Base-by-base conservation (phyloP, 768 basidiomycete genomes). In the Mycena olivaceomarginata region DNA sequence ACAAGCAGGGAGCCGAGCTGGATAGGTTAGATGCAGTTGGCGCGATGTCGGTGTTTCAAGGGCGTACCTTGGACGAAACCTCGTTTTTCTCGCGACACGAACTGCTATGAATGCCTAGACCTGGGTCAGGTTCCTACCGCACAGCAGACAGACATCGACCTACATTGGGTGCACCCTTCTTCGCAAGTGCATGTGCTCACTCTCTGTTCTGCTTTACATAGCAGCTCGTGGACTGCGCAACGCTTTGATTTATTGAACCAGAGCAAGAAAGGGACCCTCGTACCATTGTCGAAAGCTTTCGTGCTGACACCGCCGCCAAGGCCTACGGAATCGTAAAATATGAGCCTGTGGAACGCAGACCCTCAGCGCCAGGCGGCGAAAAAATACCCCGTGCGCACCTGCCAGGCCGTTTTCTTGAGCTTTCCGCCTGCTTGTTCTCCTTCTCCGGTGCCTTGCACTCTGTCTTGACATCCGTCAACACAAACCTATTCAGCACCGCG, bases 391-490 rank as follows among this genome's bases (percentile, higher is more conserved):
- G 40, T 7, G 18, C 79, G 66, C 67, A 92, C 93, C 94, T 89
- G 16, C 92, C 95, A 10, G 95, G 94, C 74, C 95, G 88, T 81
- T 93, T 96, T 64, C 94, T 86, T 62, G 81, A 81, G 0, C 93
- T 91, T 70, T 89, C 87, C 5, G 84, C 79, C 16, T 85, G 82
- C 72, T 89, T 91, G 83, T 93, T 92, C 85, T 96, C 95, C 82
- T 96, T 96, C 82, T 94, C 93, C 5, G 91, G 85, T 0, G 91
- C 91, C 83, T 96, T 96, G 86, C 97, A 98, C 82, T 98, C 97
- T 3, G 96, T 97, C 74, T 87, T 90, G 45, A 97, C 83, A 72
- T 96, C 95, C 41, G 89, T 90, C 77, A 97, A 86, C 6, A 91
- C 87, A 79, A 96, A 96, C 56, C 92, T 90, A 80, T 96, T 97